Conservation (phyloP, 1,139 yeast genomes). For the Geotrichum bryndzae region DNA sequence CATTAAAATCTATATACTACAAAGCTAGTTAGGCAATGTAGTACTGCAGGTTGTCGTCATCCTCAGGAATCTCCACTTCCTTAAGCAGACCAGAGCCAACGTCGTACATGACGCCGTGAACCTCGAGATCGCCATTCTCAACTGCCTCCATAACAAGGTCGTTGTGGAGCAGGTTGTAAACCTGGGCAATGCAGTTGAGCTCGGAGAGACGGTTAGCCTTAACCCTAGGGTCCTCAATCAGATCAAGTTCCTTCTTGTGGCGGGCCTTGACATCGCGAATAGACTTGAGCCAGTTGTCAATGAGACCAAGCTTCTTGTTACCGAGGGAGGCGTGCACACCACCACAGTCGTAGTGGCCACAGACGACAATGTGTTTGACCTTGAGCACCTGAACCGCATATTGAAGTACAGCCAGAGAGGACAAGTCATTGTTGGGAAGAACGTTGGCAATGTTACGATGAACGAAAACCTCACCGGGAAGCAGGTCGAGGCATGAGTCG, state of each 20-base stretch:
- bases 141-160: constrained; percentile 71
- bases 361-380: constrained; percentile 75
- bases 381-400: constrained; percentile 84
- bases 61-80: constrained; percentile 30
- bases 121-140: constrained; percentile 62
- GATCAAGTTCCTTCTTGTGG: constrained; percentile 39
- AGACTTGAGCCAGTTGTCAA: constrained; percentile 73
- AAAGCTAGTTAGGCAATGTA: neutral
- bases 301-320: constrained; percentile 58
- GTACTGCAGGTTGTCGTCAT: neutral
- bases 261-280: constrained; percentile 63
- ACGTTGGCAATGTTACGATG: constrained; percentile 89
- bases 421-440: constrained; percentile 62
- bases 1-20: neutral
- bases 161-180: constrained; percentile 53
- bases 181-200: constrained; percentile 64
- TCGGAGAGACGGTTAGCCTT: constrained; percentile 67
- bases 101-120: constrained; percentile 84
- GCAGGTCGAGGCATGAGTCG: constrained; percentile 66
- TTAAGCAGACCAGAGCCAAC: constrained; percentile 69
- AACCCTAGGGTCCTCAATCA: constrained; percentile 39
- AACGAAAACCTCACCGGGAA: constrained; percentile 91
- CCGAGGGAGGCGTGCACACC: constrained; percentile 85
- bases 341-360: constrained; percentile 98
- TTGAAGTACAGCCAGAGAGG: constrained; percentile 77